Evolutionary conservation across 345 rosid genomes (phyloP).

Genomic region (Eucalyptus camaldulensis): DNA sequence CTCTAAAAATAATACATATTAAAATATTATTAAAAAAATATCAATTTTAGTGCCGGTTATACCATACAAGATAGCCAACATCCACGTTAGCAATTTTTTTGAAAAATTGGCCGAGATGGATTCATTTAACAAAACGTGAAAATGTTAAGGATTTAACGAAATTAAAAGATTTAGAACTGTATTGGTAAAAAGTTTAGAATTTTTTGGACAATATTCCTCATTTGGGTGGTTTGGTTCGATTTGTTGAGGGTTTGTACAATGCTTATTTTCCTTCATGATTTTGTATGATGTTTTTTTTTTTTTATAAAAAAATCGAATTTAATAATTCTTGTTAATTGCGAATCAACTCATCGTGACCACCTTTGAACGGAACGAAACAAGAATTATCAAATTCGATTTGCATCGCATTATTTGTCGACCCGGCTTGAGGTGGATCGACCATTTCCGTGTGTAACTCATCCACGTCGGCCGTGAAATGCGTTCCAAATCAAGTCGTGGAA

Average conservation of each 20-base stretch:
- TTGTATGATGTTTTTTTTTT: no score
- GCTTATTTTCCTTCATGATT: not conserved
- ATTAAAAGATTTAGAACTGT: rapidly evolving
- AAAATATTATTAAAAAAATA: no score
- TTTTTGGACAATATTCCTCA: no score
- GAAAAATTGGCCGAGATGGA: no score
- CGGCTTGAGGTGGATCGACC: not conserved
- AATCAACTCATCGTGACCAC: not conserved
- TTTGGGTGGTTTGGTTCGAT: not conserved
- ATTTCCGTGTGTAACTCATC: no score
- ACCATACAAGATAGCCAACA: rapidly evolving
- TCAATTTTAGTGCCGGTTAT: rapidly evolving
- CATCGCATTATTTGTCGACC: not conserved
- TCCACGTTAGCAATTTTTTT: rapidly evolving
- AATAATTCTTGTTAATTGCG: not conserved
- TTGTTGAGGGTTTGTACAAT: not conserved
- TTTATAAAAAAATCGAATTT: no score
- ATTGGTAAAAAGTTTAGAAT: no score
- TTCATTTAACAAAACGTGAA: no score
- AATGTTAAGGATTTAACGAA: no score
- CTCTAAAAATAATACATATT: no score
- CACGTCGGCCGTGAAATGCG: no score
- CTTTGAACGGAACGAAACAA: not conserved
- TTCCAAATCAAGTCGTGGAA: no score
- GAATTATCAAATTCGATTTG: not conserved